Percentiles rank a stretch among this genome's conserved stretches.
These are phyloP conservation scores for Apophysomyces ossiformis DNA, from an alignment of 371 early-diverging fungal genomes.

Conservation along the genomic window DNA sequence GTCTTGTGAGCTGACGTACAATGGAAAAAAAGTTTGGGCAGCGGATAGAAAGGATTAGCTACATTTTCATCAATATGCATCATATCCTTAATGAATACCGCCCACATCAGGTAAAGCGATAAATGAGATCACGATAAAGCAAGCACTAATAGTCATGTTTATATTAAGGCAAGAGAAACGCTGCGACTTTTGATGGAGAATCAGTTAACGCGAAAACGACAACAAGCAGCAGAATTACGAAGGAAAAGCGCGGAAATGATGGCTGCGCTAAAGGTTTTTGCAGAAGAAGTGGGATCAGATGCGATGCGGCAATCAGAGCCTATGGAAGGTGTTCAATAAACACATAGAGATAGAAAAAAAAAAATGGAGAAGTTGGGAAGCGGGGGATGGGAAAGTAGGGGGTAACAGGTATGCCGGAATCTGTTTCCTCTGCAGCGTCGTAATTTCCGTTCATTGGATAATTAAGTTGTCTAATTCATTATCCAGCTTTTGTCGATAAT, in stretches of 20 bases:
- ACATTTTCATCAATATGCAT: slow-evolving; percentile 75
- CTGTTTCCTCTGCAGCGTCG: too few species aligned
- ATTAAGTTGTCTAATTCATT: too few species aligned
- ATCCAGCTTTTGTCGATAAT: too few species aligned
- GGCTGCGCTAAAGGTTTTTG: slow-evolving; percentile 21
- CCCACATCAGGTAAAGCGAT: slow-evolving; percentile 61
- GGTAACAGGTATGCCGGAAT: too few species aligned
- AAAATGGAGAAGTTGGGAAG: not conserved
- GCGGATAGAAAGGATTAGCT: slow-evolving; percentile 66
- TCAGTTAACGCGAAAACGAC: slow-evolving; percentile 63
- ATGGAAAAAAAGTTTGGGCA: slow-evolving; percentile 47
- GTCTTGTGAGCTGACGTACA: not conserved
- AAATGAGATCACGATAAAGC: not conserved
- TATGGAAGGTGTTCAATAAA: not conserved
- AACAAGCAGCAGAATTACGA: slow-evolving; percentile 54
- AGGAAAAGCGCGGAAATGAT: slow-evolving; percentile 31
- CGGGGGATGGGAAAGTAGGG: not conserved
- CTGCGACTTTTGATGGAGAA: slow-evolving; percentile 71
- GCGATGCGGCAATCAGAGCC: not conserved
- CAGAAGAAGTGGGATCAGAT: slow-evolving; percentile 9
- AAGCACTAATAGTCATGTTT: not conserved
- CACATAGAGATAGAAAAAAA: not conserved
- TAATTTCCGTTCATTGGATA: too few species aligned
- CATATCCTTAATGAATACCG: slow-evolving; percentile 76
- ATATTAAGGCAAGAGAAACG: slow-evolving; percentile 65